Percentiles rank a stretch among this genome's conserved stretches.
phyloP scores from a whole-genome alignment of 1,139 yeast genomes.

The Arxiozyma bovina region DNA sequence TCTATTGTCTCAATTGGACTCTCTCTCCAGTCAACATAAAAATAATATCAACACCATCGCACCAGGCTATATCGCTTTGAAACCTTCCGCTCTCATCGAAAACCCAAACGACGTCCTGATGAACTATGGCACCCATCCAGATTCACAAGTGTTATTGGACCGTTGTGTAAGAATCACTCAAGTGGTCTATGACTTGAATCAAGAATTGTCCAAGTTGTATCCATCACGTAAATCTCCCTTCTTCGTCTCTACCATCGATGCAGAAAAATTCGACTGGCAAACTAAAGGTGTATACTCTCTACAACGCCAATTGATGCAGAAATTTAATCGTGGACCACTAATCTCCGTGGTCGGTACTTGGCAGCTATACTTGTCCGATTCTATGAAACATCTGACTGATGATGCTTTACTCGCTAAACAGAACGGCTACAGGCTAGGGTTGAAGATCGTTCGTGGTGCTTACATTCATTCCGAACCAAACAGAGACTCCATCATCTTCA shows the following conservation, averaged over 20 bases:
- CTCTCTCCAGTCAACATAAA: slow-evolving; percentile 9
- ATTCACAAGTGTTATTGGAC: slow-evolving; percentile 51
- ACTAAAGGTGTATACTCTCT: slow-evolving; percentile 77
- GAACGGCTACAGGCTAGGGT: slow-evolving; percentile 64
- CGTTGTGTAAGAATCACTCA: slow-evolving; percentile 54
- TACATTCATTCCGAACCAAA: slow-evolving; percentile 84
- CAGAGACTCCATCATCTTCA: slow-evolving; percentile 58
- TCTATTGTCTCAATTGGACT: slow-evolving; percentile 42
- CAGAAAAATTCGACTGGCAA: slow-evolving; percentile 83
- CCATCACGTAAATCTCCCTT: slow-evolving; percentile 71
- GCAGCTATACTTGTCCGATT: slow-evolving; percentile 80
- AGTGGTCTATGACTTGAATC: slow-evolving; percentile 50
- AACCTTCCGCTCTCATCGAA: slow-evolving; percentile 82
- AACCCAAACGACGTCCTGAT: slow-evolving; percentile 69
- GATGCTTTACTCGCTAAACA: slow-evolving; percentile 61
- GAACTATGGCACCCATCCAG: slow-evolving; percentile 41
- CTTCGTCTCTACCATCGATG: slow-evolving; percentile 83
- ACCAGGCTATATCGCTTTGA: slow-evolving; percentile 79
- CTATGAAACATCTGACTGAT: slow-evolving; percentile 48
- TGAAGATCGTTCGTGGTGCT: slow-evolving; percentile 96
- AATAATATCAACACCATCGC: slow-evolving; percentile 59
- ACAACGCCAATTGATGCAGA: slow-evolving; percentile 72
- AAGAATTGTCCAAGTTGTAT: slow-evolving; percentile 40
- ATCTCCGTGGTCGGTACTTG: slow-evolving; percentile 81
- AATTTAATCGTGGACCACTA: slow-evolving; percentile 44